Percentiles rank a stretch among this genome's conserved stretches.
phyloP scores from a whole-genome alignment of 2,329 filamentous ascomycete genomes.

The Neurospora sp. region DNA sequence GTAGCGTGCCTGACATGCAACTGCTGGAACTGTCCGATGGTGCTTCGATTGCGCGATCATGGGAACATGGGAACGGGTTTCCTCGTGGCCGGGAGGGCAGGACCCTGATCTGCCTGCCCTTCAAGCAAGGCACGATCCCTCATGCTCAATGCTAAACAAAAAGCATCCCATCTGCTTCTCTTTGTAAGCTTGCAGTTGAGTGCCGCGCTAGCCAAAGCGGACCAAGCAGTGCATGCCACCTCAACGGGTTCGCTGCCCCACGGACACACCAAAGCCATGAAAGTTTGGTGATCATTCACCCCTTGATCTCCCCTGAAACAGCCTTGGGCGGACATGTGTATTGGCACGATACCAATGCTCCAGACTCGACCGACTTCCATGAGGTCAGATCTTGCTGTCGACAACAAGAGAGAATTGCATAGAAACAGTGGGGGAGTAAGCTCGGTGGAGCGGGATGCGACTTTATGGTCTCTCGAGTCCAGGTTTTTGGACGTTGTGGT shows the following conservation, averaged over 20 bases:
- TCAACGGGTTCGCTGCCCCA: neutral
- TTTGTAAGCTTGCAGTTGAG: neutral
- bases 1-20: neutral
- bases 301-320: neutral
- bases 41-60: neutral
- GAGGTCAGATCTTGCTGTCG: neutral
- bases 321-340: neutral
- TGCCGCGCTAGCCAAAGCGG: neutral
- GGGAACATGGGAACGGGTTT: neutral
- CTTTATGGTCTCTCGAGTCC: neutral
- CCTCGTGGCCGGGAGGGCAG: neutral
- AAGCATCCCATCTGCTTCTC: neutral
- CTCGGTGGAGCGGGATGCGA: neutral
- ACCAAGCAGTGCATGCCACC: neutral
- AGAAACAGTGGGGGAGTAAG: neutral
- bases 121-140: neutral
- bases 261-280: neutral
- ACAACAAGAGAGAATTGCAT: neutral
- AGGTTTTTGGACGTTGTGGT: neutral
- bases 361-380: neutral
- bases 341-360: neutral
- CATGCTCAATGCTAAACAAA: neutral
- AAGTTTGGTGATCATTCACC: neutral
- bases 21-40: neutral
- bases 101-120: neutral